phyloP scores from a whole-genome alignment of 1,284 basidiomycete genomes.

The Heterobasidion parviporum region DNA sequence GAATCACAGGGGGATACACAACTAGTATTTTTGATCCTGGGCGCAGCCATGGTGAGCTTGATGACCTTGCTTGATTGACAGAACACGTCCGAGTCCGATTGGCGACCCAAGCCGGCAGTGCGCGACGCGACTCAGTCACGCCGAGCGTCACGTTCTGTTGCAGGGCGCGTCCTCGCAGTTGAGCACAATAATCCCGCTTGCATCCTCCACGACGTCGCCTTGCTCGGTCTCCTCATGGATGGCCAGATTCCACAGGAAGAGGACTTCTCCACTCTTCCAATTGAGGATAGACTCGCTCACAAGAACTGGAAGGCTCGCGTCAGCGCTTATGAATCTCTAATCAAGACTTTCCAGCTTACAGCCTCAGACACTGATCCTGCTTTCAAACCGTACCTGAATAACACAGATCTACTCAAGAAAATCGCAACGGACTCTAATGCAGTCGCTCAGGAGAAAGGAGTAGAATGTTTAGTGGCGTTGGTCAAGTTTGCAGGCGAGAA shows the following conservation, averaged over 20 bases:
- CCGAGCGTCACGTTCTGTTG: background rate
- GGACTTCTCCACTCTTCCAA: conserved; percentile 80
- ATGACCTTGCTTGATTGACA: no score
- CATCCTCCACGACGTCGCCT: background rate
- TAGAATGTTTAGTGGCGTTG: conserved; percentile 79
- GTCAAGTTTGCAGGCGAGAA: conserved; percentile 90
- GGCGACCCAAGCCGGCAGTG: no score
- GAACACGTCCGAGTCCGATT: no score
- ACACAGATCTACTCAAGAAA: conserved; percentile 76
- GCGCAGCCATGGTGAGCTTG: no score
- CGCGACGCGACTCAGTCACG: background rate
- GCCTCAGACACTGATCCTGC: conserved; percentile 91
- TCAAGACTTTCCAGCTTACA: conserved; percentile 80
- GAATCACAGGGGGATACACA: no score
- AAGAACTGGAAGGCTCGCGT: conserved; percentile 99
- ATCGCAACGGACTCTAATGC: conserved; percentile 90
- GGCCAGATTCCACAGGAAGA: conserved; percentile 87
- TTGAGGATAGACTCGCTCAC: conserved; percentile 80
- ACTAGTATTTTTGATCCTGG: no score
- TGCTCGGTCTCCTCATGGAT: conserved; percentile 61
- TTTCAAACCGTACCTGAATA: conserved; percentile 83
- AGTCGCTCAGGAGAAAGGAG: conserved; percentile 96
- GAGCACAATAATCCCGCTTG: background rate
- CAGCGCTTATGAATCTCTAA: conserved; percentile 85
- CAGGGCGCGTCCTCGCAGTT: background rate